Percentiles rank a stretch among this genome's conserved stretches.
These are phyloP conservation scores for Kluyveromyces starmeri DNA, from an alignment of 805 yeast genomes.

Conservation along the genomic window DNA sequence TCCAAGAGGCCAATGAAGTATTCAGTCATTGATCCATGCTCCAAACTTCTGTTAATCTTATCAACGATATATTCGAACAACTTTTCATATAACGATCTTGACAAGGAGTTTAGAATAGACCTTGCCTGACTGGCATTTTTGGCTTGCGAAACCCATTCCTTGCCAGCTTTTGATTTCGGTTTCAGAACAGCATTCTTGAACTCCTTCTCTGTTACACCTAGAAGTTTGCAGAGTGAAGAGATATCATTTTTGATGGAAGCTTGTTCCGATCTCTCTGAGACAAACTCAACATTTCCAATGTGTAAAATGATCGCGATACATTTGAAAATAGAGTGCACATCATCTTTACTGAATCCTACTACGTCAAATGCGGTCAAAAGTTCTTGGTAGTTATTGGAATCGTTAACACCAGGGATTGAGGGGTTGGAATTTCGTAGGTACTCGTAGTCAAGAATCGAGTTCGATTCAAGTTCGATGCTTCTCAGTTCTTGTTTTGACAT, in stretches of 20 bases:
- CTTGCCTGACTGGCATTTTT: conserved; percentile 73
- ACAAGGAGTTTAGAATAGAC: conserved; percentile 73
- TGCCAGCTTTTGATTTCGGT: conserved; percentile 88
- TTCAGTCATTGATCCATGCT: conserved; percentile 33
- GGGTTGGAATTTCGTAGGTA: conserved; percentile 51
- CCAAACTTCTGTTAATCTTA: conserved; percentile 62
- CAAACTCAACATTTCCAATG: conserved; percentile 76
- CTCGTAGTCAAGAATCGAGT: conserved; percentile 15
- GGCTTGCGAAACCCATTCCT: conserved; percentile 74
- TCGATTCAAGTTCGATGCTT: conserved; percentile 35
- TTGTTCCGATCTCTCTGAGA: conserved; percentile 61
- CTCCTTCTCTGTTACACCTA: conserved; percentile 51
- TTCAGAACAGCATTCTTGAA: conserved; percentile 54
- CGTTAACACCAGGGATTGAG: conserved; percentile 68
- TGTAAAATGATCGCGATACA: conserved; percentile 70
- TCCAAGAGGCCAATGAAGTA: conserved; percentile 90
- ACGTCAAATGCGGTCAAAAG: conserved; percentile 59
- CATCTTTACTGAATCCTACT: conserved; percentile 57
- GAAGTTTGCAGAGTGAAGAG: conserved; percentile 44
- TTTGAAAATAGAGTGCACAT: conserved; percentile 50
- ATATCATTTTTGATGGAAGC: conserved; percentile 54
- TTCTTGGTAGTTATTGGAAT: conserved; percentile 54
- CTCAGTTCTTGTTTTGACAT: conserved; percentile 41
- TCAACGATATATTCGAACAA: conserved; percentile 70
- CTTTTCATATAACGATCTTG: conserved; percentile 80